Percentiles rank a stretch among this genome's conserved stretches.
Conservation (phyloP, 306 rosid species). For the Cyclanthera cordifolia region DNA sequence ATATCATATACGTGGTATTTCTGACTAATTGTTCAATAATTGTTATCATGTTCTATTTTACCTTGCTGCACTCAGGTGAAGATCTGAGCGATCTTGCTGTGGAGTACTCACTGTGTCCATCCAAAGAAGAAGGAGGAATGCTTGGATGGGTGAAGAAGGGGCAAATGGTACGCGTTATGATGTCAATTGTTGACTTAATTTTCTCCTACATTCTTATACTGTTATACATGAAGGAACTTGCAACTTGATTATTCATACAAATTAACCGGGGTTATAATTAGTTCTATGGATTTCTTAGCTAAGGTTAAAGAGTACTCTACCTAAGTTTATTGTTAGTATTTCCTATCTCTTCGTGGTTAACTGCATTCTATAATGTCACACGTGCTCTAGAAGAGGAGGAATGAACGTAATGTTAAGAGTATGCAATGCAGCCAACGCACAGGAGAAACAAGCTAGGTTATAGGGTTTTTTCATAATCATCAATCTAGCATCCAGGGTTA, state of each 20-base stretch:
- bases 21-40: not conserved
- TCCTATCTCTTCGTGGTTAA: not conserved
- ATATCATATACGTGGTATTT: not conserved
- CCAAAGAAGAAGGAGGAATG: slow-evolving; percentile 87
- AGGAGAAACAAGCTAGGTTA: not conserved
- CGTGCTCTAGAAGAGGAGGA: not conserved
- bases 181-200: not conserved
- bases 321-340: not conserved
- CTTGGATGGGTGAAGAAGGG: slow-evolving; percentile 97
- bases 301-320: not conserved
- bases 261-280: not conserved
- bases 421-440: not conserved
- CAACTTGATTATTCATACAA: not conserved
- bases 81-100: slow-evolving; percentile 90
- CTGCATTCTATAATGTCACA: not conserved
- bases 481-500: too few relatives aligned
- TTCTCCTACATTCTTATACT: slow-evolving; percentile 2
- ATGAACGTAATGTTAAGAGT: not conserved
- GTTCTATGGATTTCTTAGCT: not conserved
- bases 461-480: too few relatives aligned
- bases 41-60: slow-evolving; percentile 8
- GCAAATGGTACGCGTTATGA: slow-evolving; percentile 52
- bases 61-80: slow-evolving; percentile 49
- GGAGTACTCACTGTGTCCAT: slow-evolving; percentile 71
- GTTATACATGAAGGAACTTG: not conserved